Percentiles rank a stretch among this genome's conserved stretches.
These are phyloP conservation scores for Cytospora piceicola DNA, from an alignment of 2,329 filamentous ascomycete species.

Conservation along the genomic window DNA sequence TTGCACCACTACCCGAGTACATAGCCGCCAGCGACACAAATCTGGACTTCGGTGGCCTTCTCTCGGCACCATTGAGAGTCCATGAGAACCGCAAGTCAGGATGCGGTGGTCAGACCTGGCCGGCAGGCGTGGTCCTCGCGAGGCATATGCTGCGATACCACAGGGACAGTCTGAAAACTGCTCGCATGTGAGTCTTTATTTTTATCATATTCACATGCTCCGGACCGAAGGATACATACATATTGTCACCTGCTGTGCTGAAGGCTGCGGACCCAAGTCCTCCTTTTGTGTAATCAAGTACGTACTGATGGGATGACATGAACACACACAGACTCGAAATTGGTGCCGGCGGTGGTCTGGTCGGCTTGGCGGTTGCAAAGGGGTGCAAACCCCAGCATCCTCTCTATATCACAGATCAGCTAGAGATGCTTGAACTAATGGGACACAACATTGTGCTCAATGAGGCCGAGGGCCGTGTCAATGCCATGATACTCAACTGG, in stretches of 20 bases:
- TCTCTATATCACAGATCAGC: slow-evolving; percentile 86
- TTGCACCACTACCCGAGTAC: slow-evolving; percentile 63
- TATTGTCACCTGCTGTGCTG: background rate
- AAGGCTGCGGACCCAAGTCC: background rate
- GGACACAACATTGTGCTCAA: slow-evolving; percentile 86
- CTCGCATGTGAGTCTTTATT: slow-evolving; percentile 68
- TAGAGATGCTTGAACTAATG: slow-evolving; percentile 85
- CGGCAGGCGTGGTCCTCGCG: slow-evolving; percentile 84
- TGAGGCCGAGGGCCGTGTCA: slow-evolving; percentile 63
- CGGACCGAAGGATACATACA: slow-evolving; percentile 7
- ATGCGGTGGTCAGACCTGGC: slow-evolving; percentile 94
- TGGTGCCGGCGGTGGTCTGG: slow-evolving; percentile 87
- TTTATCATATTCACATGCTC: background rate
- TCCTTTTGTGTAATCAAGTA: too few species aligned
- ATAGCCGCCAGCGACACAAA: slow-evolving; percentile 57
- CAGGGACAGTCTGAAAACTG: slow-evolving; percentile 61
- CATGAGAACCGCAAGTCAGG: slow-evolving; percentile 86
- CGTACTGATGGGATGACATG: background rate
- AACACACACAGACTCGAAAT: slow-evolving; percentile 73
- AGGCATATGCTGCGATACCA: slow-evolving; percentile 84
- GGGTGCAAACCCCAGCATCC: slow-evolving; percentile 57
- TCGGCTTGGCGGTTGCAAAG: slow-evolving; percentile 67
- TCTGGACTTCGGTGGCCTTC: slow-evolving; percentile 73
- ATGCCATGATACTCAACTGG: slow-evolving; percentile 81
- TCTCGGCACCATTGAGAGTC: slow-evolving; percentile 71